Evolutionary conservation across 257 asterid genomes (phyloP).

Genomic region (Jacaranda mimosifolia): DNA sequence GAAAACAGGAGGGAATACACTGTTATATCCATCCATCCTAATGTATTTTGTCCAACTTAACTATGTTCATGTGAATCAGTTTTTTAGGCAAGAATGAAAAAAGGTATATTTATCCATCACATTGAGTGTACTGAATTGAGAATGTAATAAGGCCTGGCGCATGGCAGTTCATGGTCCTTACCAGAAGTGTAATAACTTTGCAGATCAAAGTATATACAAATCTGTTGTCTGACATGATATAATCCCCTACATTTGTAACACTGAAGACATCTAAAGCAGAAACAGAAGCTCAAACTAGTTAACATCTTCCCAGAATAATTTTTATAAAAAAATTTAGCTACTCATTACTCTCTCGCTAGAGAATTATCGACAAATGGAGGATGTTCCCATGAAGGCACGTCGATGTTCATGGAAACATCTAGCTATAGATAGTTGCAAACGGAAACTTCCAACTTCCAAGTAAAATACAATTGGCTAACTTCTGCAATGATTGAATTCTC

Average conservation of each 20-base stretch:
- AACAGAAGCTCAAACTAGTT: background rate
- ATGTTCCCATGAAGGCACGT: too few relatives aligned
- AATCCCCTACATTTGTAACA: too few relatives aligned
- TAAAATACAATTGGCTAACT: conserved; percentile 7
- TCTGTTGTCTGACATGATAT: background rate
- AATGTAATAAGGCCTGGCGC: background rate
- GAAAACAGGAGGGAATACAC: background rate
- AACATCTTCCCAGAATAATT: background rate
- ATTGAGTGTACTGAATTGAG: background rate
- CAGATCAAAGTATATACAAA: background rate
- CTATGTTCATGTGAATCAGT: background rate
- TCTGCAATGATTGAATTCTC: conserved; percentile 2
- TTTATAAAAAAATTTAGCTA: too few relatives aligned
- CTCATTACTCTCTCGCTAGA: too few relatives aligned
- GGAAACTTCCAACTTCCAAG: background rate
- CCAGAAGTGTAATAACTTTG: background rate
- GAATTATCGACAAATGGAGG: too few relatives aligned
- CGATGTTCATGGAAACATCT: background rate
- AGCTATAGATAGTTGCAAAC: background rate
- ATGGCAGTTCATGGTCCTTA: too few relatives aligned
- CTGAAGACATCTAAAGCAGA: background rate
- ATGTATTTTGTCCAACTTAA: background rate
- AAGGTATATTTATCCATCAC: background rate
- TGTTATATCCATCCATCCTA: background rate
- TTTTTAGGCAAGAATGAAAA: background rate